Evolutionary conservation across 257 asterid species (phyloP).

Genomic region (Gentiana dahurica): DNA sequence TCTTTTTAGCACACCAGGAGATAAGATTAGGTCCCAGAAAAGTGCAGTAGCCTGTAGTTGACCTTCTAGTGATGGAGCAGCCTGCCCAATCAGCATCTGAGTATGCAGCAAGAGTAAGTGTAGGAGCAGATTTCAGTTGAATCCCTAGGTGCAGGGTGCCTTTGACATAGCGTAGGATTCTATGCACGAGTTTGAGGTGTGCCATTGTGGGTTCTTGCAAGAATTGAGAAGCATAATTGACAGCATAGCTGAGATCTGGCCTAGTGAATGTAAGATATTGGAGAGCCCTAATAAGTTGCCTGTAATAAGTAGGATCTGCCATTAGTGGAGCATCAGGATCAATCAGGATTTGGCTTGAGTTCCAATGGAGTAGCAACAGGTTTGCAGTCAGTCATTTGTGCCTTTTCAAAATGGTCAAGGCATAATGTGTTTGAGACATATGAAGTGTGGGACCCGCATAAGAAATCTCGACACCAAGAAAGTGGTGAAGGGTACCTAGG

Average conservation of each 20-base stretch:
- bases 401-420: too few relatives aligned
- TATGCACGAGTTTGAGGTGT: not conserved
- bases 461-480: too few relatives aligned
- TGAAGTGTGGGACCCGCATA: too few relatives aligned
- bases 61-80: too few relatives aligned
- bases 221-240: not conserved
- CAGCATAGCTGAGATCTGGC: not conserved
- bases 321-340: too few relatives aligned
- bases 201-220: not conserved
- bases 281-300: not conserved
- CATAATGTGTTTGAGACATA: too few relatives aligned
- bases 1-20: not conserved
- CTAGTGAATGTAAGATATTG: not conserved
- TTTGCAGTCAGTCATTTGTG: too few relatives aligned
- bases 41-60: not conserved
- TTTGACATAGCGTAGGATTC: not conserved
- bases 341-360: too few relatives aligned
- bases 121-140: not conserved
- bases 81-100: constrained; percentile 6
- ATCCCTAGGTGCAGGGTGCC: not conserved
- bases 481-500: too few relatives aligned
- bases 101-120: not conserved
- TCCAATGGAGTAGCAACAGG: too few relatives aligned
- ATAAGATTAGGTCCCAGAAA: not conserved
- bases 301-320: too few relatives aligned